Base-by-base conservation (phyloP, 306 rosid genomes). In the Erythrophleum fordii region DNA sequence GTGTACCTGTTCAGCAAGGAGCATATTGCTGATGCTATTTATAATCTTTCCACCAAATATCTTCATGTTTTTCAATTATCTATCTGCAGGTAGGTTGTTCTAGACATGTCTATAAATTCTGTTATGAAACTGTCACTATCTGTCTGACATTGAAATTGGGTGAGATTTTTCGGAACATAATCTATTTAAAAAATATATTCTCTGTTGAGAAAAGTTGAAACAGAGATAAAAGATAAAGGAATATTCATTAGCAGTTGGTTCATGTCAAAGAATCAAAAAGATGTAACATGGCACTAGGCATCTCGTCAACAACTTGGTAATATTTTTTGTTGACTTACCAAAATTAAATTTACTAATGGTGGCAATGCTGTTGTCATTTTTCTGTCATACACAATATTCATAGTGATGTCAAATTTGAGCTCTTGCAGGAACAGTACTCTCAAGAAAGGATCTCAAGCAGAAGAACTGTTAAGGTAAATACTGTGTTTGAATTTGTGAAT, bases 391-490 rank as follows among this genome's bases (percentile, higher is more conserved):
- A 6, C 4, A 12, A 42, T 16, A 77, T 25, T 20, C 45, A 11
- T 75, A 9, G 64, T 77, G 75, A 78, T 48, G 42, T 75, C 37
- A 17, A 53, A 79, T 79, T 75, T 76, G 77, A 41, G 35, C 42
- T 77, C 71, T 81, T 80, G 87, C 97, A 94, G 97, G 93, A 89
- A 82, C 65, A 81, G 74, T 59, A 34, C 77, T 39, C 77, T 83
- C 66, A 81, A 60, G 46, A 88, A 86, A 85, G 90, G 73, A 71
- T 83, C 85, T 79, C 91, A 86, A 81, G 73, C 68, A 16, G 97
- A 92, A 85, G 98, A 94, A 83, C 87, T 94, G 17, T 80, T 94
- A 87, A 92, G 98, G 98, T 94, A 86, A 72, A 53, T 51, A 46
- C 48, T 80, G 18, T 58, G 62, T 55, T 66, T 78, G 44, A 65